Conservation (phyloP, 331 rosid species). For the Pyracantha coccinea region DNA sequence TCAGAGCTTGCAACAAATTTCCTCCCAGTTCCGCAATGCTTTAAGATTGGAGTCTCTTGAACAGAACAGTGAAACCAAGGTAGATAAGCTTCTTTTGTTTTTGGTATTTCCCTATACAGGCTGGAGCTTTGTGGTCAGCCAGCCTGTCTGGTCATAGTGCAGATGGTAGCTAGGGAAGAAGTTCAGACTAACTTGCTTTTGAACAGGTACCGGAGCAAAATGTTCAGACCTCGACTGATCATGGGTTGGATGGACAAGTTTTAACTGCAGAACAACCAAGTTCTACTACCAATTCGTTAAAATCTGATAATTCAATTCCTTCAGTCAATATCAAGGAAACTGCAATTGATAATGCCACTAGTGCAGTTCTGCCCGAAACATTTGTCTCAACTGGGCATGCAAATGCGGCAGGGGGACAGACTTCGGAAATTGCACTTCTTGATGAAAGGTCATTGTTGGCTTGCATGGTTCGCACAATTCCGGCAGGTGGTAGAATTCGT, state of each 20-base stretch:
- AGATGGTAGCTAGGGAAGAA: background rate
- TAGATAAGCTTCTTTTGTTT: background rate
- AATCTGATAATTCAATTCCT: constrained; percentile 33
- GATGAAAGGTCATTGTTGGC: constrained; percentile 87
- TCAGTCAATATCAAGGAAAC: constrained; percentile 41
- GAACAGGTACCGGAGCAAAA: constrained; percentile 41
- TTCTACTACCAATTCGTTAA: constrained; percentile 35
- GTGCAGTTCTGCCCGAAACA: constrained; percentile 42
- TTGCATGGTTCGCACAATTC: constrained; percentile 92
- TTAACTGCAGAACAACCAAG: constrained; percentile 37
- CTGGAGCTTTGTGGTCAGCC: background rate
- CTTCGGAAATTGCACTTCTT: constrained; percentile 50
- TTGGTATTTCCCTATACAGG: background rate
- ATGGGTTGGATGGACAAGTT: constrained; percentile 39
- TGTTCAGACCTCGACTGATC: constrained; percentile 27
- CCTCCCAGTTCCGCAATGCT: constrained; percentile 69
- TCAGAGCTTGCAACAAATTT: constrained; percentile 58
- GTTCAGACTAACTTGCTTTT: constrained; percentile 4
- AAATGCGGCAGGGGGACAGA: constrained; percentile 27
- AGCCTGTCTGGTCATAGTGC: background rate
- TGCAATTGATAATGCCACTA: constrained; percentile 26
- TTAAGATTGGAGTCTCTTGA: constrained; percentile 54
- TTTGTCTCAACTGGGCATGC: constrained; percentile 45
- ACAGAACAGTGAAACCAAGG: constrained; percentile 57
- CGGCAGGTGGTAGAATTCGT: constrained; percentile 82